Evolutionary conservation across 2,329 filamentous ascomycete species (phyloP), one percentile per base, ranked within the genome.

Genomic region (Calonectria naviculata): DNA sequence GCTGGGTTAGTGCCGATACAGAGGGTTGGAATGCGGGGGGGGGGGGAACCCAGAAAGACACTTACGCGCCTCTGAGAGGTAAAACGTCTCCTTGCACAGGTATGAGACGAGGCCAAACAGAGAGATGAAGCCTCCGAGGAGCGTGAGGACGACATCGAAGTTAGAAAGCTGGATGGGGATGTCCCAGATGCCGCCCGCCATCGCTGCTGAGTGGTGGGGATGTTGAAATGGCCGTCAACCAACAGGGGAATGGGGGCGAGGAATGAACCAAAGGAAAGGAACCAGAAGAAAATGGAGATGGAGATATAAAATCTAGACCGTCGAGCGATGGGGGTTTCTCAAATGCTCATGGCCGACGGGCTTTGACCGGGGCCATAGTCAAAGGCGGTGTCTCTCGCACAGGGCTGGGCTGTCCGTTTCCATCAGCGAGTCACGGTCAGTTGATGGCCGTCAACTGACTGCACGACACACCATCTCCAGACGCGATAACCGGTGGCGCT

Each of bases 41-140:
- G 31, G 31, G 31, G 31, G 6, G 10, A 26, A 38, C 3, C 7
- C n/a, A 26, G 31, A 9, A 24, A 34, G n/a, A n/a, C n/a, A 90
- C 93, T 81, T 86, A 96, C 94, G 86, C 63, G 95, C 94, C 88
- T 98, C 95, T 0, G 95, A 97, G 1, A 98, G 88, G 81, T 98
- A 98, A 80, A 94, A 96, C 68, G 91, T 93, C 84, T 98, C 95
- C 80, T 98, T 98, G 79, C 94, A 88, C 21, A 98, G 88, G 80
- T 95, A 97, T 1, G 95, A 98, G 0, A 98, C 94, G 47, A 98
- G 85, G 4, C 95, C 95, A 79, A 97, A 98, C 21, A 97, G 76
- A 0, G 94, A 95, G 73, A 98, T 92, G 84, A 97, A 98, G 2
- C 94, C 95, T 15, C 95, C 95, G 15, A 97, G 84, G 6, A 94